Percentiles rank a stretch among this genome's conserved stretches.
Conservation (phyloP, 331 rosid genomes). For the Malus hybrid region DNA sequence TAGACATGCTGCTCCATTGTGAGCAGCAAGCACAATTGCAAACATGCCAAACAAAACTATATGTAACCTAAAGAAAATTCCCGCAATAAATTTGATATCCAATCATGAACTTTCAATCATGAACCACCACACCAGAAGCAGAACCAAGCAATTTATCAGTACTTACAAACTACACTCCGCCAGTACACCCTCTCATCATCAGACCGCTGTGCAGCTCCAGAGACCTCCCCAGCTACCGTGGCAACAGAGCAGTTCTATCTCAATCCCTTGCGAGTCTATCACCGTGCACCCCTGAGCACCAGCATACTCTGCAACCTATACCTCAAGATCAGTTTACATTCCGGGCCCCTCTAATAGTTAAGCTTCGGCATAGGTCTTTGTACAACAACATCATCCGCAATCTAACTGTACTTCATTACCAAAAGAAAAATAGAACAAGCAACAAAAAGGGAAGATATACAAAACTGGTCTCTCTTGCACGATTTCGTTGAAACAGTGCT, state of each 20-base stretch:
- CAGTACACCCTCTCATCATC: not conserved
- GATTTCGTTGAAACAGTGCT: conserved; percentile 6
- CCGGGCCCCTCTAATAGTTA: not conserved
- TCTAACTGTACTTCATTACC: not conserved
- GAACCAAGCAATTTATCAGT: not conserved
- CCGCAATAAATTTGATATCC: not conserved
- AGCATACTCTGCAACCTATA: not conserved
- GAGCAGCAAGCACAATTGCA: not conserved
- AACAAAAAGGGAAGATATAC: not conserved
- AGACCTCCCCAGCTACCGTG: not conserved
- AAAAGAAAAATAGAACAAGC: not conserved
- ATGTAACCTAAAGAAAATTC: not conserved
- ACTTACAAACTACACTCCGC: not conserved
- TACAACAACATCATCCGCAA: not conserved
- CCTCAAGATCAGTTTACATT: not conserved
- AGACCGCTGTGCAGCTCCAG: not conserved
- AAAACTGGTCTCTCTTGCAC: conserved; percentile 5
- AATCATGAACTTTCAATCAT: not conserved
- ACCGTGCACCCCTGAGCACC: not conserved
- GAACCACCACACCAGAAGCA: not conserved
- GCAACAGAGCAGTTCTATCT: not conserved
- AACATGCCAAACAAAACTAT: not conserved
- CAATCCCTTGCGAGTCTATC: not conserved
- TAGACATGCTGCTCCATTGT: not conserved
- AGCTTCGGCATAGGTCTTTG: not conserved